Evolutionary conservation across 495 filamentous ascomycete genomes (phyloP), one percentile per base, ranked within the genome.

Genomic region (Penicillium bialowiezense): DNA sequence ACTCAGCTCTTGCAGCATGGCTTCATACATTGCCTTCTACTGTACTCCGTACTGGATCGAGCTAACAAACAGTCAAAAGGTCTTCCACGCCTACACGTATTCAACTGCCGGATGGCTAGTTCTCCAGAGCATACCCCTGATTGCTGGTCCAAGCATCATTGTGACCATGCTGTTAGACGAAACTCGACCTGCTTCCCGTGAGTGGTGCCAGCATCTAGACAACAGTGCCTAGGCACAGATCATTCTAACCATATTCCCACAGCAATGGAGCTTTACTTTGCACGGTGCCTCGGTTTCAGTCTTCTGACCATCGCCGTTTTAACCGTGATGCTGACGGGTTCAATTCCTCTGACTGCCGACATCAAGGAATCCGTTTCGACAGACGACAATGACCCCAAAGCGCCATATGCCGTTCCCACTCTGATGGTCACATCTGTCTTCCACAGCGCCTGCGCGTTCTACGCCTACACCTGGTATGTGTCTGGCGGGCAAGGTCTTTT

Each of bases 181-280:
- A 26, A 73, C 77, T 32, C 67, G 81, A 18, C 66, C 80, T 56
- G 64, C 78, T 26, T 75, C 81, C 19, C 52, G 82, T 84, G 65
- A 55, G 72, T 68, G 20, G 5, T 21, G 12, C 12, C 5, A 32
- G 23, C 23, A 26, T 26, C 23, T 26, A 32, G 3, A 7, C 29
- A 32, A 10, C 29, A 32, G 12, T 7, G 3, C 29, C 5, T 32
- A 5, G 3, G 29, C 5, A 24, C 17, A 5, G 17, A 13, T 13
- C 6, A 21, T 45, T 13, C 42, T 56, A 41, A 54, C 15, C 5
- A 20, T n/a, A 17, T 12, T 3, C 7, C 10, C 5, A 21, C 24
- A 82, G 84, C 64, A 12, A 72, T 90, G n/a, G 88, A 91, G 65
- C 60, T 76, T 9, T 95, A 95, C 71, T 79, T 91, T 58, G 79